Evolutionary conservation across 2,329 filamentous ascomycete species (phyloP).

Genomic region (Verticillium longisporum): DNA sequence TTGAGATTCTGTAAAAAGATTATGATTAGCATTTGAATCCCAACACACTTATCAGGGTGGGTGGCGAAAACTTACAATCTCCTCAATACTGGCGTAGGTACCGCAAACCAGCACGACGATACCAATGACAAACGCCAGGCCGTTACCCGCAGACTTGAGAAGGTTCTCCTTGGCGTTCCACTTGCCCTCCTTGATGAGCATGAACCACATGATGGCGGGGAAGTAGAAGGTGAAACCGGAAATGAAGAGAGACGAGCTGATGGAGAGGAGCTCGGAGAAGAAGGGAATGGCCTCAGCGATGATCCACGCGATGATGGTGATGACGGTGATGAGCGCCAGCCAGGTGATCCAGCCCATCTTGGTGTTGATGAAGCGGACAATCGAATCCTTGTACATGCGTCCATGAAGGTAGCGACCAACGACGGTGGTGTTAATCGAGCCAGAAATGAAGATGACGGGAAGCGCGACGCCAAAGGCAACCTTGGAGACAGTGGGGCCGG

Average conservation of each 20-base stretch:
- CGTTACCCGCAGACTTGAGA: conserved; percentile 16
- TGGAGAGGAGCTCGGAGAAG: conserved; percentile 59
- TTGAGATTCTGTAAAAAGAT: conserved; percentile 4
- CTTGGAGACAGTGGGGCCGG: conserved; percentile 51
- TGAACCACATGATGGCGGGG: conserved; percentile 35
- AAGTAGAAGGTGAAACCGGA: conserved; percentile 33
- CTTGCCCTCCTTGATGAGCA: conserved; percentile 25
- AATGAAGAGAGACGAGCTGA: conserved; percentile 43
- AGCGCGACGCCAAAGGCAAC: conserved; percentile 64
- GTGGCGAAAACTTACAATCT: conserved; percentile 7
- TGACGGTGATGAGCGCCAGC: conserved; percentile 47
- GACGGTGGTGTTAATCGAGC: conserved; percentile 57
- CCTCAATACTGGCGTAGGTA: conserved; percentile 20
- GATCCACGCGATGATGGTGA: conserved; percentile 62
- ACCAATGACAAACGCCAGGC: conserved; percentile 20
- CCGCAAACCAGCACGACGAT: conserved; percentile 23
- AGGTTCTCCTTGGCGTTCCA: conserved; percentile 23
- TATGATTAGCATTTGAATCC: background rate
- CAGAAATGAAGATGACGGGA: conserved; percentile 68
- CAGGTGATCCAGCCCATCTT: conserved; percentile 44
- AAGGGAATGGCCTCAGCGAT: conserved; percentile 68
- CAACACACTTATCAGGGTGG: background rate
- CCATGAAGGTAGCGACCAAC: conserved; percentile 38
- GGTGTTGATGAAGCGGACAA: conserved; percentile 41
- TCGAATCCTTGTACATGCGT: conserved; percentile 33